Evolutionary conservation across 2,329 filamentous ascomycete species (phyloP), one percentile per base, ranked within the genome.

Genomic region (Stemphylium beticola): DNA sequence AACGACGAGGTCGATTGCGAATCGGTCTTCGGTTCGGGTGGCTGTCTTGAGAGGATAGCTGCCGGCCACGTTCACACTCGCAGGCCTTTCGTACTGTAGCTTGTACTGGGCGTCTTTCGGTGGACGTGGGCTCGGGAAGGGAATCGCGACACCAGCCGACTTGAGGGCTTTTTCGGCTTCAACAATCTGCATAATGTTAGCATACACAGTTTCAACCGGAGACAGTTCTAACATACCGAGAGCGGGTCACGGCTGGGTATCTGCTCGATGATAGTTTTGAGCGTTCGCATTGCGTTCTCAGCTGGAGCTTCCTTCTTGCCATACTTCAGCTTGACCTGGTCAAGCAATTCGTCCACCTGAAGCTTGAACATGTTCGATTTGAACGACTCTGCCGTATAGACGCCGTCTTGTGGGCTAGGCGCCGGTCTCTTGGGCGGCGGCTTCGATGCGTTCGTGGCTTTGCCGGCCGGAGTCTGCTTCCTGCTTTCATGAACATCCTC

Each of bases 61-160:
- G 44, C 95, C 95, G 29, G 93, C 88, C 20, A 96, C 89, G 68
- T 96, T 96, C 75, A 95, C 86, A 63, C 87, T 87, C 7, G 85
- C 77, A 2, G 95, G 93, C 69, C 86, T 88, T 40, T 83, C 82
- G 73, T 92, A 96, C 34, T 88, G 82, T 47, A 98, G 81, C 67
- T 92, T 93, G 77, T 96, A 96, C 47, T 90, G 89, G 29, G 87
- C 86, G 73, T 93, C 88, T 66, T 86, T 85, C 10, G 85, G 80
- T 1, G 93, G 93, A 45, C 82, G 86, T 15, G 92, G 92, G n/a
- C 88, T 82, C 14, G 93, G 92, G 69, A 92, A 97, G 0, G 95
- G 95, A 42, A 96, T 84, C n/a, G 80, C 76, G 53, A 96, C 82
- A 43, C 85, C 85, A 68, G 87, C 81, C 36, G 82, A 81, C 64